Base-by-base conservation (phyloP, 768 basidiomycete species). In the Lepiota venenata region DNA sequence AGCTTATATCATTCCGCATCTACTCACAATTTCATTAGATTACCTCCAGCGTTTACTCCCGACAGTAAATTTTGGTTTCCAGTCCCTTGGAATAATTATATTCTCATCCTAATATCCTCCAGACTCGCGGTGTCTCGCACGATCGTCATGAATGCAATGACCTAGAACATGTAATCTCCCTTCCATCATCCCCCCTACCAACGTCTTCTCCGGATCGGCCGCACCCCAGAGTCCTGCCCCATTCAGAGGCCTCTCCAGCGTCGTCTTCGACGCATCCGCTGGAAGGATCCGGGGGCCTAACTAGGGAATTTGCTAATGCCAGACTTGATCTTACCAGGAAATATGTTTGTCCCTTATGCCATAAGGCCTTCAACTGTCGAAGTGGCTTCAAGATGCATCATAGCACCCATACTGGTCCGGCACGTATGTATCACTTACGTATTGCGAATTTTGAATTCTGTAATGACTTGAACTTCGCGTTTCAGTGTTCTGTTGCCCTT, bases 401-500 rank as follows among this genome's bases (percentile, higher is more conserved):
- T 44, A 85, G 85, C 60, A 85, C 82, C 1, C 85, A 87, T 62
- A 85, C 83, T 3, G 85, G 85, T 11, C 82, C 76, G 16, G 84
- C 81, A 56, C 85, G 85, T 87, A 64, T 64, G 84, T 74, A 29
- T 29, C 27, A 18, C 55, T n/a, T n/a, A n/a, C n/a, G n/a, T n/a
- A n/a, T n/a, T n/a, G n/a, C 35, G 41, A 41, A 48, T 41, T 47
- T 27, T 44, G 41, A n/a, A 49, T 11, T 37, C 8, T 9, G 46
- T 48, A 21, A 10, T 37, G 20, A 32, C 39, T 46, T 41, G n/a
- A n/a, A n/a, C n/a, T n/a, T 38, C 50, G 46, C 32, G 56, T 46
- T 39, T 57, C 64, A 87, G 90, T 88, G n/a, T 89, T 87, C 70
- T 74, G 79, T 38, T 91, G 89, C 60, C 85, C 87, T 5, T 87